A percentile compares a stretch with the other conserved stretches of the same genome.
Conservation (phyloP, 306 rosid genomes). For the Prinsepia uniflora region DNA sequence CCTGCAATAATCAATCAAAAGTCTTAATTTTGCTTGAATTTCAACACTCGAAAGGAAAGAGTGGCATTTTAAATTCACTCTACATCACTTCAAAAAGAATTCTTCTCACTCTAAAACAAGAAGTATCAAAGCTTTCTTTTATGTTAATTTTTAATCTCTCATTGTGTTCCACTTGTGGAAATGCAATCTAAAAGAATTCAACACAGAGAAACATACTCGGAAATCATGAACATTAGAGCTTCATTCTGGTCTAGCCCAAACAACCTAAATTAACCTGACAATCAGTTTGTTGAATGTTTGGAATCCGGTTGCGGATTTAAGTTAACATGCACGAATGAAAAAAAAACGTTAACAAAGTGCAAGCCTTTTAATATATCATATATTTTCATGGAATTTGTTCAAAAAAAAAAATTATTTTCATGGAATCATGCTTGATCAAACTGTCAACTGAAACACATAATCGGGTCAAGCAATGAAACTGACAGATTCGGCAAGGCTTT, state of each 20-base stretch:
- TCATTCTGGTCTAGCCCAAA: neutral
- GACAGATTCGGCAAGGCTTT: neutral
- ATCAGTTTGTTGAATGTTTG: neutral
- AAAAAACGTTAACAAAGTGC: no score
- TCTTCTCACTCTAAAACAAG: neutral
- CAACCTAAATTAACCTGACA: neutral
- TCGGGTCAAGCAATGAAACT: neutral
- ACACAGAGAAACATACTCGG: neutral
- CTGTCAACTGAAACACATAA: neutral
- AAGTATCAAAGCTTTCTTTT: neutral
- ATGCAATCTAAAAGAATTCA: neutral
- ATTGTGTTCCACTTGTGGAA: neutral
- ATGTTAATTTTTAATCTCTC: neutral
- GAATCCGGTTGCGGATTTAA: neutral
- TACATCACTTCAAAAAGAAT: neutral
- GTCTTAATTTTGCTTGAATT: neutral
- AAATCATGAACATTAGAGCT: neutral
- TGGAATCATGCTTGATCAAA: neutral
- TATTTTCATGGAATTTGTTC: no score
- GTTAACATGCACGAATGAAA: no score
- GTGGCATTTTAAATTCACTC: neutral
- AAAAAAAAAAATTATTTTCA: no score
- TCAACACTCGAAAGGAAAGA: neutral
- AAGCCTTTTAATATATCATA: neutral
- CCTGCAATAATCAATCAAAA: conserved; percentile 42